phyloP scores from a whole-genome alignment of 169 alveolate species.

The Eimeria zaria region DNA sequence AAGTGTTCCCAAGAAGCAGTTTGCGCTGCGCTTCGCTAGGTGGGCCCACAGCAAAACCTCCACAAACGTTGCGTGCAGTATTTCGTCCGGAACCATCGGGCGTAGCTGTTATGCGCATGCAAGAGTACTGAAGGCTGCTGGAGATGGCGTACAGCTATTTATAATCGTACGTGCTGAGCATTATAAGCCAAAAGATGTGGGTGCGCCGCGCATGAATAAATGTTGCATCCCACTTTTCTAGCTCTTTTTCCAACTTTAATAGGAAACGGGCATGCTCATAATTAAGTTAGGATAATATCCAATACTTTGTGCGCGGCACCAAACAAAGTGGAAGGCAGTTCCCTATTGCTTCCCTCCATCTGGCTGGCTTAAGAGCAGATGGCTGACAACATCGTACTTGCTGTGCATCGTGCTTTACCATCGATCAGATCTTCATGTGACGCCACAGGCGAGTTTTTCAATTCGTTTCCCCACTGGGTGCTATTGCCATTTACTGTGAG shows the following conservation, averaged over 20 bases:
- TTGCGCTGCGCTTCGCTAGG: background rate
- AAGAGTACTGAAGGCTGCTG: background rate
- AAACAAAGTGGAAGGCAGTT: background rate
- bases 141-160: background rate
- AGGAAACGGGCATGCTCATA: background rate
- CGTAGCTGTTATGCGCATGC: background rate
- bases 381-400: background rate
- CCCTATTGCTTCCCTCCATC: background rate
- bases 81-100: background rate
- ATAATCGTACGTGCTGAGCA: background rate
- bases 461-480: background rate
- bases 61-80: background rate
- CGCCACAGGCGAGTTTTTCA: background rate
- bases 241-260: no score
- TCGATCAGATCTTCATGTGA: background rate
- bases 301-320: background rate
- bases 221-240: background rate
- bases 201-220: background rate
- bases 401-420: background rate
- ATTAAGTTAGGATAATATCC: background rate
- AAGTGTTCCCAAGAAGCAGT: background rate
- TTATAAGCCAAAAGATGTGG: background rate
- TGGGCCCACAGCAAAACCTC: background rate
- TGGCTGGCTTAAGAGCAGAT: background rate
- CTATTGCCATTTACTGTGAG: background rate